These are phyloP conservation scores for Fusarium redolens DNA, from an alignment of 2,329 filamentous ascomycete species.

Conservation along the genomic window DNA sequence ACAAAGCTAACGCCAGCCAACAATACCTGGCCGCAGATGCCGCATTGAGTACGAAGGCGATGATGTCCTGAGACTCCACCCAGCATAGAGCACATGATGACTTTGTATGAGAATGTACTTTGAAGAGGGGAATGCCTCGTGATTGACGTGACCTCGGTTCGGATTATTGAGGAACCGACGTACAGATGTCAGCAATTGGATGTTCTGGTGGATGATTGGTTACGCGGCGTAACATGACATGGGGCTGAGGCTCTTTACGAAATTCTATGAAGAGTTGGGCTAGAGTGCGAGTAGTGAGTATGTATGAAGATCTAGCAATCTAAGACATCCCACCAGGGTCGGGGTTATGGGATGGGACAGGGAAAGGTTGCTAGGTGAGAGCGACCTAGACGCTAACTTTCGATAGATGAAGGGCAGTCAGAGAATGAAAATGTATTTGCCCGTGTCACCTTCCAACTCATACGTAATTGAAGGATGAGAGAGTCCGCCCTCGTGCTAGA, in stretches of 20 bases:
- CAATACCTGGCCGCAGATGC: not conserved
- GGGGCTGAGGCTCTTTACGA: fast-evolving
- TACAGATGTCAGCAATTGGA: slow-evolving; percentile 3
- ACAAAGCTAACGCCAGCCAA: not conserved
- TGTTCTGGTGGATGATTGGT: not conserved
- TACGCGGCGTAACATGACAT: not conserved
- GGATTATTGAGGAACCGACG: slow-evolving; percentile 13
- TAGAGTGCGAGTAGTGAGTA: fast-evolving
- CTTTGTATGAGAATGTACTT: not conserved
- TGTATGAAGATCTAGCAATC: fast-evolving
- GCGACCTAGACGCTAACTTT: fast-evolving
- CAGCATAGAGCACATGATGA: not conserved
- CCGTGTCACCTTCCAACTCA: fast-evolving
- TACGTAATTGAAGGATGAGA: not conserved
- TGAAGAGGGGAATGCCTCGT: not conserved
- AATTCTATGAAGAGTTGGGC: fast-evolving
- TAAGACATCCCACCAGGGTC: not conserved
- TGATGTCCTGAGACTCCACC: not conserved
- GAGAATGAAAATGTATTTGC: fast-evolving
- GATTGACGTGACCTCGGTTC: not conserved
- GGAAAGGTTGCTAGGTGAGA: too few relatives aligned
- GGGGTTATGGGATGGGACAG: not conserved
- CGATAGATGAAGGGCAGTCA: not conserved
- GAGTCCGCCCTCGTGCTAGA: fast-evolving
- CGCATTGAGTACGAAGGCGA: slow-evolving; percentile 6